phyloP scores from a whole-genome alignment of 441 rosid genomes.

The Metrosideros polymorpha region DNA sequence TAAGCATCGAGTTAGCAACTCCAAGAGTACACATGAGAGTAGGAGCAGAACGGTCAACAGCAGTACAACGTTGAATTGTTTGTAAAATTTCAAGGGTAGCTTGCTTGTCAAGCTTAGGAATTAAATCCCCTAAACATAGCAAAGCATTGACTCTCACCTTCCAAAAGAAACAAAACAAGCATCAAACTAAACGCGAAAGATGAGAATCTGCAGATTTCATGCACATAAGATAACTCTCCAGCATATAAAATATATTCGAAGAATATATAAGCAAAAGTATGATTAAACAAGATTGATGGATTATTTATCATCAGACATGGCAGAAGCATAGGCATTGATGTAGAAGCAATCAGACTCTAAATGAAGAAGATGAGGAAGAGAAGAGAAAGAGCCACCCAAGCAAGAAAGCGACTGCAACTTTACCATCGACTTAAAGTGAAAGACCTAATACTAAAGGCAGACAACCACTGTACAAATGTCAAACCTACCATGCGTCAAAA shows the following conservation, averaged over 20 bases:
- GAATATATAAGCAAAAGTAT: background rate
- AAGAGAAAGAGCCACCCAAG: background rate
- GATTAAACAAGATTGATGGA: background rate
- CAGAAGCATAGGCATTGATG: background rate
- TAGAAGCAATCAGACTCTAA: background rate
- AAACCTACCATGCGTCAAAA: background rate
- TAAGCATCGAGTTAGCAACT: constrained; percentile 78
- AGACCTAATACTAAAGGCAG: background rate
- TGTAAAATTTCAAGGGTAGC: constrained; percentile 65
- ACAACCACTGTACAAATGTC: background rate
- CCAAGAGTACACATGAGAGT: constrained; percentile 97
- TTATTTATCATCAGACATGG: background rate
- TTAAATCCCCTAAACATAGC: constrained; percentile 79
- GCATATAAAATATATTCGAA: background rate
- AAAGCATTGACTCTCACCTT: constrained; percentile 89
- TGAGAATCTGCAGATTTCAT: background rate
- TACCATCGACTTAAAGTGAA: background rate
- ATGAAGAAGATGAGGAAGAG: background rate
- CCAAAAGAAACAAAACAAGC: background rate
- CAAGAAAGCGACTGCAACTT: background rate
- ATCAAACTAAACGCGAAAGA: background rate
- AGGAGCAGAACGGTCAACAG: constrained; percentile 92
- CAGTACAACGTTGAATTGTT: constrained; percentile 87
- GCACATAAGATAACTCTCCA: background rate
- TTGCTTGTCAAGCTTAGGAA: constrained; percentile 66